These are phyloP conservation scores for Calonectria ilicicola DNA, from an alignment of 2,329 filamentous ascomycete genomes.

Conservation along the genomic window DNA sequence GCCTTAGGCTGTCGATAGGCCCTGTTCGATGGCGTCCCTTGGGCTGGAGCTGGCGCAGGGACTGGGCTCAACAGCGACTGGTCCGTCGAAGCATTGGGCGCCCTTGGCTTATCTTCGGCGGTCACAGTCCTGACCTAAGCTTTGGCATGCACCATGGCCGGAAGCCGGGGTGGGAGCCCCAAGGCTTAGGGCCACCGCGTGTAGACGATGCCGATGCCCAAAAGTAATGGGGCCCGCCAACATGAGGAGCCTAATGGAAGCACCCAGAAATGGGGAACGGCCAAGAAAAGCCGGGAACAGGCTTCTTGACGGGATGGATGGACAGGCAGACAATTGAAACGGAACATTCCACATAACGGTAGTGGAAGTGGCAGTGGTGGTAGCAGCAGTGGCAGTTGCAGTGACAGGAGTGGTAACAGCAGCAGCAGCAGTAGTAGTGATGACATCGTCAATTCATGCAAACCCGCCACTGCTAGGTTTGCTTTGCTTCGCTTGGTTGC, in stretches of 20 bases:
- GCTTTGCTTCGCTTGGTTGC: constrained; percentile 30
- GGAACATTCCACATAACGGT: constrained; percentile 7
- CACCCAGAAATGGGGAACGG: constrained; percentile 29
- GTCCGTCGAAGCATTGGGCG: constrained; percentile 23
- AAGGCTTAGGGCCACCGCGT: constrained; percentile 36
- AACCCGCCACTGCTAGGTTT: constrained; percentile 32
- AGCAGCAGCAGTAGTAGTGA: neutral
- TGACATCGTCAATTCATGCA: constrained; percentile 38
- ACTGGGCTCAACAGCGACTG: constrained; percentile 31
- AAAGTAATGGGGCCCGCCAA: constrained; percentile 26
- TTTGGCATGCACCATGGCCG: constrained; percentile 10
- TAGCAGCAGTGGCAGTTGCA: constrained; percentile 19
- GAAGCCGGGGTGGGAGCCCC: constrained; percentile 14
- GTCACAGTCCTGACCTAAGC: constrained; percentile 16
- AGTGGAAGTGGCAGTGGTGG: constrained; percentile 15
- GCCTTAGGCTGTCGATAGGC: constrained; percentile 33
- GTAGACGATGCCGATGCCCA: constrained; percentile 34
- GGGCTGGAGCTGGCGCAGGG: constrained; percentile 37
- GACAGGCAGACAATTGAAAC: constrained; percentile 2
- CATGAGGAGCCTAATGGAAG: constrained; percentile 35
- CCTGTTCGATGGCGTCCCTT: constrained; percentile 37
- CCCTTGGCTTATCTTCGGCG: constrained; percentile 14
- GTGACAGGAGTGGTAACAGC: constrained; percentile 14
- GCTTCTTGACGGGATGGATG: constrained; percentile 9
- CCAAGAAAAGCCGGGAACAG: constrained; percentile 13